Evolutionary conservation across 306 rosid genomes (phyloP).

Genomic region (Vachellia collinsii): DNA sequence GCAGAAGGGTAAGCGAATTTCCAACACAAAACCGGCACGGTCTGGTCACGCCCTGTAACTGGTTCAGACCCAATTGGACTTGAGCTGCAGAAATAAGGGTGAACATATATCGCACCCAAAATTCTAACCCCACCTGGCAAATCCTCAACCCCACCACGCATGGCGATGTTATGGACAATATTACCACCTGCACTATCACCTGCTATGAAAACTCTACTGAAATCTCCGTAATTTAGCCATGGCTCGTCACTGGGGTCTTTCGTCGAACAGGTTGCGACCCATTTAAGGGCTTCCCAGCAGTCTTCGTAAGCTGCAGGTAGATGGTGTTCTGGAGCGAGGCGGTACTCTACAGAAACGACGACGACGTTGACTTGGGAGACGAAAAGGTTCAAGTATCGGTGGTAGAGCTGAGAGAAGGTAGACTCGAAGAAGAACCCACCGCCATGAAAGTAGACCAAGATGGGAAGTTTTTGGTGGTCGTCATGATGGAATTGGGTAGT

Average conservation of each 20-base stretch:
- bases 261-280: constrained; percentile 34
- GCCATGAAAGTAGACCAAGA: constrained; percentile 53
- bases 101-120: constrained; percentile 40
- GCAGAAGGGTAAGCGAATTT: constrained; percentile 36
- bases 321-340: constrained; percentile 47
- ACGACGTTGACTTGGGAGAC: constrained; percentile 36
- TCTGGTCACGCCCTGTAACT: neutral
- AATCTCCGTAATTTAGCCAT: constrained; percentile 47
- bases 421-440: constrained; percentile 48
- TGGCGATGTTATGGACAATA: constrained; percentile 47
- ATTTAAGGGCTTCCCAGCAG: constrained; percentile 46
- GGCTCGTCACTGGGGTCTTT: constrained; percentile 33
- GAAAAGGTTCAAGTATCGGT: constrained; percentile 34
- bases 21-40: constrained; percentile 23
- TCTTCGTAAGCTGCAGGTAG: constrained; percentile 50
- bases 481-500: neutral
- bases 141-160: constrained; percentile 43
- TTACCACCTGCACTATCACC: constrained; percentile 64
- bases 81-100: constrained; percentile 51
- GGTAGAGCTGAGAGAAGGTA: constrained; percentile 48
- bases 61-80: constrained; percentile 35
- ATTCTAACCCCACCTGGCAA: constrained; percentile 37
- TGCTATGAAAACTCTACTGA: constrained; percentile 35
- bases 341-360: constrained; percentile 54
- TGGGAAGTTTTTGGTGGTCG: constrained; percentile 30